Conservation (phyloP, 129 eudicot genomes). For the Flaveria linearis region DNA sequence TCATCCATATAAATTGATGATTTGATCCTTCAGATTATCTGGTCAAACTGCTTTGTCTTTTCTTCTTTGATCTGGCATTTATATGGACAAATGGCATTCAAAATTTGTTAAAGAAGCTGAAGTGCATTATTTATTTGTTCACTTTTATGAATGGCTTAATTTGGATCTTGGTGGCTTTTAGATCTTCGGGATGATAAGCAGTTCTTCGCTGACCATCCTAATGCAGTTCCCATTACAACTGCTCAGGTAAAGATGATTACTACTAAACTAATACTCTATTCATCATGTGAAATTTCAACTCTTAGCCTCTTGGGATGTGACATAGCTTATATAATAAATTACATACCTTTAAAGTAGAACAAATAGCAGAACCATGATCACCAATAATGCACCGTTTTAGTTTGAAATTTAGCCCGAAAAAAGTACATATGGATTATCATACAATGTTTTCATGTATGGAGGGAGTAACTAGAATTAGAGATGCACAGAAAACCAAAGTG, state of each 20-base stretch:
- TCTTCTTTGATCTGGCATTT: no score
- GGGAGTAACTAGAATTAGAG: background rate
- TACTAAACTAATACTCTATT: no score
- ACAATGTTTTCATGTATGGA: background rate
- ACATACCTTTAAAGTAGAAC: background rate
- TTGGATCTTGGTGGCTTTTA: slow-evolving; percentile 30
- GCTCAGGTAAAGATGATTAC: no score
- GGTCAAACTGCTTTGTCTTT: slow-evolving; percentile 5
- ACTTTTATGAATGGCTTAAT: slow-evolving; percentile 7
- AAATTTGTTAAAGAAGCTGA: no score
- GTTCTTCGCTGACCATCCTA: slow-evolving; percentile 55
- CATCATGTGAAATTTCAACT: no score
- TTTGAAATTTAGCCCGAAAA: background rate
- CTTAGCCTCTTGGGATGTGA: no score
- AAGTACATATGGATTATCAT: background rate
- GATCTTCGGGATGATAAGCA: slow-evolving; percentile 60
- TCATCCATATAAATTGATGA: background rate
- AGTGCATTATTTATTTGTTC: no score
- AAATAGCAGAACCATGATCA: background rate
- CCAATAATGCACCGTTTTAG: background rate
- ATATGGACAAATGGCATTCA: no score
- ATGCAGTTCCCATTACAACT: slow-evolving; percentile 58
- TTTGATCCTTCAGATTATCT: slow-evolving; percentile 4
- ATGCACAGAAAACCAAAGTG: background rate
- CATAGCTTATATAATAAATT: no score